A percentile compares a stretch with the other conserved stretches of the same genome.
These are phyloP conservation scores for Arabidopsis lyrata DNA, from an alignment of 441 rosid species.

Conservation along the genomic window DNA sequence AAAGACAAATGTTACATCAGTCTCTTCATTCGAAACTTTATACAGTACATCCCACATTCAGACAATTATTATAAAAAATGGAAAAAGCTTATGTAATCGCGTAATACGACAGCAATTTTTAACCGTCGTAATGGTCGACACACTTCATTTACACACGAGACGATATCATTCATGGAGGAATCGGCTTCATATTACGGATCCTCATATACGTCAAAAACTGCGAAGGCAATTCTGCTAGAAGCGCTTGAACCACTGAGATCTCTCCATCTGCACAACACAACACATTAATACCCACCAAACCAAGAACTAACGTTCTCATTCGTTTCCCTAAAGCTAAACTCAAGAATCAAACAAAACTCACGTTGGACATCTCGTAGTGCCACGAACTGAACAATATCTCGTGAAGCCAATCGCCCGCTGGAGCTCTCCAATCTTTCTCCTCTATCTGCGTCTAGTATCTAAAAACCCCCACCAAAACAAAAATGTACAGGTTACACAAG, in stretches of 20 bases:
- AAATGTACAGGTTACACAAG: slow-evolving; percentile 18
- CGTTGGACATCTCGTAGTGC: slow-evolving; percentile 80
- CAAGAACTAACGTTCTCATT: slow-evolving; percentile 1
- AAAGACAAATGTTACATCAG: neutral
- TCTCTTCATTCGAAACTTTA: slow-evolving; percentile 24
- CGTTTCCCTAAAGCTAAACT: neutral
- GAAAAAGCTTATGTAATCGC: neutral
- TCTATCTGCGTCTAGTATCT: slow-evolving; percentile 88
- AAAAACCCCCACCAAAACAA: neutral
- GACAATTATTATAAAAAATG: neutral
- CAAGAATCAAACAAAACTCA: slow-evolving; percentile 46
- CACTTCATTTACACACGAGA: neutral
- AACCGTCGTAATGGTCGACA: neutral
- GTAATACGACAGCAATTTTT: slow-evolving; percentile 15
- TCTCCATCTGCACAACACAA: slow-evolving; percentile 66
- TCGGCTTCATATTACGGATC: slow-evolving; percentile 66
- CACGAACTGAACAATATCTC: slow-evolving; percentile 92
- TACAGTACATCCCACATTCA: slow-evolving; percentile 32
- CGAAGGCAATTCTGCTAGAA: slow-evolving; percentile 83
- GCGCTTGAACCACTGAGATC: slow-evolving; percentile 75
- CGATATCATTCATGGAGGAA: slow-evolving; percentile 4
- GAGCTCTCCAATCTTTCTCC: slow-evolving; percentile 92
- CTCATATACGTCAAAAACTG: slow-evolving; percentile 89
- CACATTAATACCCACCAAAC: neutral
- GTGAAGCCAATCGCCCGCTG: slow-evolving; percentile 81